These are phyloP conservation scores for Podospora anserina DNA, from an alignment of 495 filamentous ascomycete species.

Conservation along the genomic window DNA sequence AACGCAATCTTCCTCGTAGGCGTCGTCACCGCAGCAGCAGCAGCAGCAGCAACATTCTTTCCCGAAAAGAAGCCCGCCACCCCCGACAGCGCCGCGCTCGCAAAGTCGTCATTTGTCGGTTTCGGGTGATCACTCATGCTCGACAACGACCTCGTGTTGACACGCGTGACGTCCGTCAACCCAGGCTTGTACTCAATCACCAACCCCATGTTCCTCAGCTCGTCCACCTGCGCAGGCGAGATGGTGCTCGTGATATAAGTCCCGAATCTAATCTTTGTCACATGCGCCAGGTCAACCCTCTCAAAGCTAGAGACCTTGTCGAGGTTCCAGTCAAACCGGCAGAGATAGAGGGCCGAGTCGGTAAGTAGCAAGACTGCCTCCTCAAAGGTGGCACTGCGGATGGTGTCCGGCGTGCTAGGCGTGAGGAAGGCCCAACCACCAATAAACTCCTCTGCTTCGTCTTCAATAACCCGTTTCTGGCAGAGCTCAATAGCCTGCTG, in stretches of 20 bases:
- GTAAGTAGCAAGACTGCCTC: constrained; percentile 86
- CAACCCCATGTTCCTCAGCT: constrained; percentile 75
- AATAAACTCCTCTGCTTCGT: constrained; percentile 76
- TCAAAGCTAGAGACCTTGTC: constrained; percentile 91
- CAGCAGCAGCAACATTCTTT: background rate
- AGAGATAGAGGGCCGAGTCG: constrained; percentile 77
- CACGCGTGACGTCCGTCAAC: constrained; percentile 61
- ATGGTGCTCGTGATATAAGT: constrained; percentile 87
- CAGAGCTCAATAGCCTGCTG: constrained; percentile 86
- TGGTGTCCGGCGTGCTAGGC: constrained; percentile 53
- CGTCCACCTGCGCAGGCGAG: constrained; percentile 67
- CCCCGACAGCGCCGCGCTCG: constrained; percentile 17
- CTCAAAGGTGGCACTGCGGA: constrained; percentile 71
- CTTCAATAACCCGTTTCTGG: constrained; percentile 77
- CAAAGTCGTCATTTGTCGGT: constrained; percentile 7
- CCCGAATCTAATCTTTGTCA: constrained; percentile 68
- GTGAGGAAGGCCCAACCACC: constrained; percentile 77
- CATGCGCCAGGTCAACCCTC: constrained; percentile 70
- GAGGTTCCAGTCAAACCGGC: constrained; percentile 85
- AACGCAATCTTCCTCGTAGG: constrained; percentile 45
- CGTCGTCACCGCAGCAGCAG: constrained; percentile 18
- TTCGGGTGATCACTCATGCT: constrained; percentile 44
- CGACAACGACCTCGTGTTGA: constrained; percentile 81
- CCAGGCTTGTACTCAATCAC: constrained; percentile 71
- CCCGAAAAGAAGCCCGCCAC: constrained; percentile 33